Evolutionary conservation across 2,329 filamentous ascomycete genomes (phyloP), one percentile per base, ranked within the genome.

Genomic region (Phoma sp.): DNA sequence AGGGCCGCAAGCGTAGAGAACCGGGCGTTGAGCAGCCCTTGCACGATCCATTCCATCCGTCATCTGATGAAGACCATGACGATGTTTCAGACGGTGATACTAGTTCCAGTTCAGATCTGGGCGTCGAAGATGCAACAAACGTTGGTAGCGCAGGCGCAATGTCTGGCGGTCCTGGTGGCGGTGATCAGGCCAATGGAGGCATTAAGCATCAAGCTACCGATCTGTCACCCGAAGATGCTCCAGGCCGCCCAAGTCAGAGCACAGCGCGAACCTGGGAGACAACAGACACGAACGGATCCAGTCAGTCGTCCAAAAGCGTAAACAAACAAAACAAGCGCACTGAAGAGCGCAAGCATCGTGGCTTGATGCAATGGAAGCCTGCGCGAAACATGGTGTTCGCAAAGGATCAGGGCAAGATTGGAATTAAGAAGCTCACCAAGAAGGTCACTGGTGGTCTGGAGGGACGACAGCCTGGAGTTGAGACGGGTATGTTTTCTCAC

Each of bases 321-420:
- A 86, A 86, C 65, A 80, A 81, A 52, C 83, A 86, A 58, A 91
- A 88, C 69, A 86, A 89, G 59, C 86, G 89, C 42, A 77, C 79
- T 40, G 81, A 97, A 71, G 89, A 93, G 72, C 85, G 93, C 0
- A 91, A 93, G 77, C 92, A 97, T 64, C 83, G 93, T 9, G 93
- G 93, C 0, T 68, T 96, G 70, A 96, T 97, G 91, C 93, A 98
- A 74, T 98, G 93, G 92, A 90, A 87, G 68, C 93, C 93, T 0
- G 89, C 93, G 71, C 83, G 93, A 36, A 96, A 96, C 70, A 80
- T 86, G 22, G 86, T 87, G 62, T 98, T 97, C 73, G 93, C 88
- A 38, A 96, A 95, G 77, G 83, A 97, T 66, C 90, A 98, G 79
- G 86, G 89, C 0, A 88, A 89, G 66, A 93, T 88, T 76, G 91